These are phyloP conservation scores for Cyberlindnera nakhonratchasimensis DNA, from an alignment of 805 yeast species.

Conservation along the genomic window DNA sequence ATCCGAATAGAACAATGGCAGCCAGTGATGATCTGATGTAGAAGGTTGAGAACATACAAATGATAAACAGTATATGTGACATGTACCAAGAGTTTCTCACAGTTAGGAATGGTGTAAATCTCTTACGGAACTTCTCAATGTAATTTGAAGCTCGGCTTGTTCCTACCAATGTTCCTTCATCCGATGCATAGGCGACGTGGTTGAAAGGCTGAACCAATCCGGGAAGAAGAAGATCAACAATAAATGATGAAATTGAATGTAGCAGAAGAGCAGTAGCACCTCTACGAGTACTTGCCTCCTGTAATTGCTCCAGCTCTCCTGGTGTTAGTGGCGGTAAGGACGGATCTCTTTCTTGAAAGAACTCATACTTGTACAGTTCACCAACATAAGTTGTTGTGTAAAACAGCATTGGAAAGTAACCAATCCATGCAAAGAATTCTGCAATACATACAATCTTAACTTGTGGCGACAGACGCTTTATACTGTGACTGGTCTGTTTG, in stretches of 20 bases:
- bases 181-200: conserved; percentile 9
- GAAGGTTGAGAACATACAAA: conserved; percentile 46
- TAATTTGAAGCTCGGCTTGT: conserved; percentile 4
- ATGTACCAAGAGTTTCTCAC: conserved; percentile 46
- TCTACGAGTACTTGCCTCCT: conserved; percentile 47
- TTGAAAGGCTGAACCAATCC: conserved; percentile 35
- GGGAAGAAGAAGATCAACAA: conserved; percentile 44
- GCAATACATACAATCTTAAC: conserved; percentile 49
- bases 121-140: conserved; percentile 15
- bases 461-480: conserved; percentile 44
- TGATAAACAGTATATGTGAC: conserved; percentile 48
- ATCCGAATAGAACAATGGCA: conserved; percentile 47
- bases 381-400: conserved; percentile 66
- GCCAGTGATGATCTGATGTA: conserved; percentile 37
- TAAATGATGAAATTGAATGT: conserved; percentile 46
- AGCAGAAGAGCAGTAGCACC: conserved; percentile 50
- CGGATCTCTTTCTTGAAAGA: conserved; percentile 34
- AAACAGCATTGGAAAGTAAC: conserved; percentile 62
- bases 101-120: conserved; percentile 25
- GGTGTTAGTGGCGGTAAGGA: conserved; percentile 34
- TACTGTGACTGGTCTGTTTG: conserved; percentile 36
- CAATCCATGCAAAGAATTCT: conserved; percentile 66
- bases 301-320: conserved; percentile 33
- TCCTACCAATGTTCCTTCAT: conserved; percentile 11
- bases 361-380: conserved; percentile 46